Evolutionary conservation across 345 rosid species (phyloP).

Genomic region (Rhodamnia rubescens): DNA sequence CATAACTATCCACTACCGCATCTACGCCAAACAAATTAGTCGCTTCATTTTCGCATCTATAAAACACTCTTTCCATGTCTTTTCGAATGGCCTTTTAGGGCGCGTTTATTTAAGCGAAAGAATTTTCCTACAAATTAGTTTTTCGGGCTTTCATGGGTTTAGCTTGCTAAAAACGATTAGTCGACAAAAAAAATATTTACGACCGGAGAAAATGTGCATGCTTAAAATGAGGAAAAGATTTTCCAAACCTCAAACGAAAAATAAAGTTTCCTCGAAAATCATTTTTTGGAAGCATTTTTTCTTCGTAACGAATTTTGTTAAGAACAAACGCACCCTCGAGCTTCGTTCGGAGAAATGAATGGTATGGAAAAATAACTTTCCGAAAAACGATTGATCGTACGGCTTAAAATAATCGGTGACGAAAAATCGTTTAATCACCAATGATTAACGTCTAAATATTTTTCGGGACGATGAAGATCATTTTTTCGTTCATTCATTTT

Average conservation of each 20-base stretch:
- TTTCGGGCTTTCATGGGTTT: rapidly evolving
- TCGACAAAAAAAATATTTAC: neutral
- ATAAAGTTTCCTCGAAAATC: neutral
- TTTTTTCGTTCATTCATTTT: too few relatives aligned
- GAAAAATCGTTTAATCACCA: too few relatives aligned
- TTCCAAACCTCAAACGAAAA: neutral
- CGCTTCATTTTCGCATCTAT: neutral
- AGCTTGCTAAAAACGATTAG: neutral
- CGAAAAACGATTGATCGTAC: too few relatives aligned
- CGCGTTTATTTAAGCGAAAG: neutral
- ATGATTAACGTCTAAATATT: too few relatives aligned
- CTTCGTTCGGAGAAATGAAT: too few relatives aligned
- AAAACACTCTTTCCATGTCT: neutral
- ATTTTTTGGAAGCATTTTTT: neutral
- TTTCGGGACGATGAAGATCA: too few relatives aligned
- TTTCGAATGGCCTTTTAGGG: neutral
- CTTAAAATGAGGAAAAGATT: neutral
- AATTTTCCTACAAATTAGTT: neutral
- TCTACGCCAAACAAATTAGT: neutral
- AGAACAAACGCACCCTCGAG: too few relatives aligned
- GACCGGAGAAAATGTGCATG: rapidly evolving
- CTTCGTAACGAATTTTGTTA: too few relatives aligned
- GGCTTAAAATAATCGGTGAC: too few relatives aligned
- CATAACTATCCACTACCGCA: neutral
- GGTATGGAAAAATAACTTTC: too few relatives aligned